These are phyloP conservation scores for Aspergillus cejpii DNA, from an alignment of 2,329 filamentous ascomycete species.

Conservation along the genomic window DNA sequence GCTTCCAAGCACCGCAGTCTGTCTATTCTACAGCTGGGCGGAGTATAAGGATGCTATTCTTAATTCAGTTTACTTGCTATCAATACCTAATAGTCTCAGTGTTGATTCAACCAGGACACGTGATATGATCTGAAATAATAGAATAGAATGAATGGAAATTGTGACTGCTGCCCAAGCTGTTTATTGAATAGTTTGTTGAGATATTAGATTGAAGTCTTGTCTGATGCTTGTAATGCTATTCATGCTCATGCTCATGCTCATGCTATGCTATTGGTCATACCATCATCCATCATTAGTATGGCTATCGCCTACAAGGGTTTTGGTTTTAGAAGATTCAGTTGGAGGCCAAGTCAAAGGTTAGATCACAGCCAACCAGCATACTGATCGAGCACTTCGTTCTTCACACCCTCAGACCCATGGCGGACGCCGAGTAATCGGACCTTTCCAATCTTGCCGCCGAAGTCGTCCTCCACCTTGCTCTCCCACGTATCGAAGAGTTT, in stretches of 20 bases:
- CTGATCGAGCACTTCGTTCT: slow-evolving; percentile 35
- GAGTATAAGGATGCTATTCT: too few relatives aligned
- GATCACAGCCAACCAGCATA: slow-evolving; percentile 36
- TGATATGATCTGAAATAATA: too few relatives aligned
- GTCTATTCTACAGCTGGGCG: too few relatives aligned
- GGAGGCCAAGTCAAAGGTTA: background rate
- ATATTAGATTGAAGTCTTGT: background rate
- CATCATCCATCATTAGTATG: background rate
- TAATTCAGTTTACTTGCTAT: too few relatives aligned
- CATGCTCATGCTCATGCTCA: background rate
- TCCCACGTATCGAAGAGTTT: slow-evolving; percentile 62
- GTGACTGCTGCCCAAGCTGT: too few relatives aligned
- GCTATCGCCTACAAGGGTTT: too few relatives aligned
- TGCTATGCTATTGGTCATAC: background rate
- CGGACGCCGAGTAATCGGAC: slow-evolving; percentile 42
- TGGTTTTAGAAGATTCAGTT: background rate
- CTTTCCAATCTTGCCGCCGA: slow-evolving; percentile 41
- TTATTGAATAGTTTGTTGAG: background rate
- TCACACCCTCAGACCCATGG: slow-evolving; percentile 43
- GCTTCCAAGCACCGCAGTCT: too few relatives aligned
- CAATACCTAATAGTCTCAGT: too few relatives aligned
- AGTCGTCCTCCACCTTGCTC: slow-evolving; percentile 39
- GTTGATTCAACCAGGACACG: too few relatives aligned
- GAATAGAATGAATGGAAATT: too few relatives aligned
- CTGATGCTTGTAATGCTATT: background rate